Conservation (phyloP, 106 monocot genomes). For the Iris macrosiphon region DNA sequence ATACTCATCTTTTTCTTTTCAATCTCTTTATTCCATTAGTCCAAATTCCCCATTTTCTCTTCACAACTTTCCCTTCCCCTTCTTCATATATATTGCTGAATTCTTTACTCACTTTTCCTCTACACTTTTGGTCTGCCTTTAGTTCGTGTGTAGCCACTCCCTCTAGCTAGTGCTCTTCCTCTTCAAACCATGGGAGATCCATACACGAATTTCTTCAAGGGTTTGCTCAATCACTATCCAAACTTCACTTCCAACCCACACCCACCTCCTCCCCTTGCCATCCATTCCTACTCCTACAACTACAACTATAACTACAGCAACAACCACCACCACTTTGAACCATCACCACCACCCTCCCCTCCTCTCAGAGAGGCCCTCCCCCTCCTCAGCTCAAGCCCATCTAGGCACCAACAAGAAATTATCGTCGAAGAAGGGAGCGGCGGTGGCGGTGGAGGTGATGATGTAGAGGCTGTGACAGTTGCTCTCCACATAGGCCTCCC, state of each 20-base stretch:
- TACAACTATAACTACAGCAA: slow-evolving; percentile 7
- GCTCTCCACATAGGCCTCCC: slow-evolving; percentile 62
- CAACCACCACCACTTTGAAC: background rate
- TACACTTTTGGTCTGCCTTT: no score
- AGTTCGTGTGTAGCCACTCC: no score
- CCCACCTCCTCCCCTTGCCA: slow-evolving; percentile 14
- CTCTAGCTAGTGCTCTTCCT: no score
- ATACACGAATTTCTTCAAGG: slow-evolving; percentile 46
- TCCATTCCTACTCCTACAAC: slow-evolving; percentile 16
- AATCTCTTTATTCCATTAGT: no score
- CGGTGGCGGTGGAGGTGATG: slow-evolving; percentile 13
- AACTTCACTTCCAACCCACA: slow-evolving; percentile 1
- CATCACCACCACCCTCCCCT: slow-evolving; percentile 20
- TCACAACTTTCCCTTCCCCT: no score
- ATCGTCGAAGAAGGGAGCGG: background rate
- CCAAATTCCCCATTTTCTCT: no score
- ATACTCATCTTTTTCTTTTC: no score
- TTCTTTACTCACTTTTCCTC: no score
- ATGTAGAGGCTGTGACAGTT: slow-evolving; percentile 33
- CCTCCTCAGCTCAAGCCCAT: slow-evolving; percentile 14
- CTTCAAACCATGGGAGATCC: slow-evolving; percentile 45
- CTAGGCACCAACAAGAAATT: background rate
- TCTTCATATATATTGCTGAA: no score
- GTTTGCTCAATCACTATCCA: slow-evolving; percentile 13
- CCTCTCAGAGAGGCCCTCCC: slow-evolving; percentile 27